Evolutionary conservation across 371 early-diverging fungal genomes (phyloP), one percentile per base, ranked within the genome.

Genomic region (Phascolomyces articulosus): DNA sequence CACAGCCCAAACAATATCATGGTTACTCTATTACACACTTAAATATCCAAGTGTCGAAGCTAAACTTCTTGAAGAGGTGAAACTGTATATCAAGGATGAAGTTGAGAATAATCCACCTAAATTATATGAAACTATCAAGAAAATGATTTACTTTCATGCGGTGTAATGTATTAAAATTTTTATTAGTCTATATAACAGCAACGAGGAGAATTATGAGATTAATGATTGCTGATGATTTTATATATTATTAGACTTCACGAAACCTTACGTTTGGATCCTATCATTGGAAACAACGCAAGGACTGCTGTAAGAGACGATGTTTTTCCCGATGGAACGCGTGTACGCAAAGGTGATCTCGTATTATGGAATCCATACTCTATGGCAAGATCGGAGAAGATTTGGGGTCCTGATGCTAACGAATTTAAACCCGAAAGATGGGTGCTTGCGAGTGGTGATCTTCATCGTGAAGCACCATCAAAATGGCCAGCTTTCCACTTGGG

Each of bases 281-380:
- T 86, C 13, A 92, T 94, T 0, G 93, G 93, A 34, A 64, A 57
- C n/a, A 87, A 90, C 31, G 68, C 78, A 34, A 91, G 90, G 74
- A 64, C 72, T 40, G 90, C 89, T 13, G 66, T 89, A 18, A 65
- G 85, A 23, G 91, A 90, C 64, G 88, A 88, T 68, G 63, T 87
- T 6, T 77, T 87, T 59, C 93, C 93, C 4, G 89, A 90, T 58
- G 91, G 91, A 7, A 84, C 84, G 26, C 65, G 63, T 7, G 73
- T 92, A 3, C 74, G 77, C 48, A 82, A 82, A 55, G 90, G 88
- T 3, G 82, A 84, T 27, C 69, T 67, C n/a, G 62, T 88, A 13
- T 56, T 66, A 9, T 89, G 83, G 85, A 66, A 66, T 8, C 69
- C 85, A 3, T 87, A 80, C 65, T 75, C 79, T 9, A 76, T 76